Evolutionary conservation across 2,329 filamentous ascomycete species (phyloP).

Genomic region (Colletotrichum gigasporum): DNA sequence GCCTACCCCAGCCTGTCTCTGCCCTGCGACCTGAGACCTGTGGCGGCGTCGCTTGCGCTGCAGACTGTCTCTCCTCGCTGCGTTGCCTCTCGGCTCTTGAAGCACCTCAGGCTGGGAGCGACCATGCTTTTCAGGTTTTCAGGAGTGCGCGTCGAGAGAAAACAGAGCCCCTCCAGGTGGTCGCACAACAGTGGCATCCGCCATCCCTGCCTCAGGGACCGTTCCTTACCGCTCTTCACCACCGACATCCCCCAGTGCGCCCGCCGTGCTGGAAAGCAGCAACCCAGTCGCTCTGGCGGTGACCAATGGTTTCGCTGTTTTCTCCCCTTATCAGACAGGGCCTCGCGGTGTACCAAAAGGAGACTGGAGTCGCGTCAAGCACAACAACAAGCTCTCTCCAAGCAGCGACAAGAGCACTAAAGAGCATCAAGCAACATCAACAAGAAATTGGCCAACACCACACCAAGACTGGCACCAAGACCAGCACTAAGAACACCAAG

Average conservation of each 20-base stretch:
- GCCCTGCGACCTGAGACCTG: neutral
- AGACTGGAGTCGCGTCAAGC: neutral
- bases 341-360: neutral
- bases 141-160: neutral
- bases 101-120: neutral
- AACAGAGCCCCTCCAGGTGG: constrained; percentile 2
- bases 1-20: neutral
- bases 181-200: neutral
- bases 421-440: neutral
- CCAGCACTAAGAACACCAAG: constrained; percentile 9
- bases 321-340: neutral
- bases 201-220: neutral
- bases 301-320: neutral
- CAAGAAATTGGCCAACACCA: constrained; percentile 2
- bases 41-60: too few relatives aligned
- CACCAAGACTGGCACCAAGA: too few relatives aligned
- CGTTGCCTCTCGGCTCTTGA: neutral
- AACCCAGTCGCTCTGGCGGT: neutral
- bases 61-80: constrained; percentile 1
- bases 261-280: too few relatives aligned
- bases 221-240: too few relatives aligned
- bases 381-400: neutral
- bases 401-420: neutral
- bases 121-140: constrained; percentile 1
- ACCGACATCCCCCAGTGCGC: constrained; percentile 5